phyloP scores from a whole-genome alignment of 2,329 filamentous ascomycete species.

The Bipolaris victoriae region DNA sequence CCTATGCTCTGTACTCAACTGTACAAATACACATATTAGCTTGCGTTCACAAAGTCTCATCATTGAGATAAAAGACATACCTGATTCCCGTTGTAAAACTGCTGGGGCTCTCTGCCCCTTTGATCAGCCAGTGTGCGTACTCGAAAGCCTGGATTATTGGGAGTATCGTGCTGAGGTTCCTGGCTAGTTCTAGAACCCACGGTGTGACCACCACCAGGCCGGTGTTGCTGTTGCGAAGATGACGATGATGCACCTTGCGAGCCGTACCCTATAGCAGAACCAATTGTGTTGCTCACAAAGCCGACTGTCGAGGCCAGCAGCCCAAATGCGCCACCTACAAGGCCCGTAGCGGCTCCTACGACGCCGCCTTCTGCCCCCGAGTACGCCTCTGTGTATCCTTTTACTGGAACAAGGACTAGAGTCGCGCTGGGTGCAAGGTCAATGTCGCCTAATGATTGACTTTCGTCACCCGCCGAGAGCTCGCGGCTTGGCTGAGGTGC shows the following conservation, averaged over 20 bases:
- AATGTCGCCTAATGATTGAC: constrained; percentile 68
- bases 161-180: constrained; percentile 8
- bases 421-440: constrained; percentile 81
- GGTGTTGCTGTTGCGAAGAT: constrained; percentile 8
- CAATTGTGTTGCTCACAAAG: constrained; percentile 41
- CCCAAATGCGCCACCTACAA: constrained; percentile 44
- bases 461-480: constrained; percentile 78
- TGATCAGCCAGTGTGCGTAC: constrained; percentile 56
- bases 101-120: constrained; percentile 61
- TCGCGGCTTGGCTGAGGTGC: constrained; percentile 76
- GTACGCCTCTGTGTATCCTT: constrained; percentile 66
- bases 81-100: constrained; percentile 92
- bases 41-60: background rate
- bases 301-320: constrained; percentile 45
- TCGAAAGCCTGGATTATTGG: constrained; percentile 36
- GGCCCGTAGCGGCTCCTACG: constrained; percentile 39
- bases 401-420: constrained; percentile 77
- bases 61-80: constrained; percentile 57
- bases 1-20: constrained; percentile 14
- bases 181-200: constrained; percentile 17
- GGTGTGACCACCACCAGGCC: constrained; percentile 12
- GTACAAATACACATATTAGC: background rate
- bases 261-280: constrained; percentile 36
- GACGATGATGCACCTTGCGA: background rate
- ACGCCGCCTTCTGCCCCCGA: constrained; percentile 40